Base-by-base conservation (phyloP, 331 rosid species). In the Rhamnella rubrinervis region DNA sequence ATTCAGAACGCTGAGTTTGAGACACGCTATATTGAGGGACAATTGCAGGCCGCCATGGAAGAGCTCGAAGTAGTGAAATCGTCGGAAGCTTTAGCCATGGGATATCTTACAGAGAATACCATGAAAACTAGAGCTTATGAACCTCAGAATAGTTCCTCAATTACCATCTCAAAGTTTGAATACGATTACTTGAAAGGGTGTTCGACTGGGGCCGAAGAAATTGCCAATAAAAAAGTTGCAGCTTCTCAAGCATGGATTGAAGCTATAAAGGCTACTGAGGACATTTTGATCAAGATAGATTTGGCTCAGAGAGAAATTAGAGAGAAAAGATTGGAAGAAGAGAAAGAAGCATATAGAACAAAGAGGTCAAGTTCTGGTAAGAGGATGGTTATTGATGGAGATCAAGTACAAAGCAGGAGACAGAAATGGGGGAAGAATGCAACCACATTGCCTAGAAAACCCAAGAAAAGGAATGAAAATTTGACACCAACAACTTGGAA, bases 201-300 rank as follows among this genome's bases (percentile, higher is more conserved):
- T n/a, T 97, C 97, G 2, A 83, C 84, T 7, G 79, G 67, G 18
- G 97, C 97, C 0, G 83, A 83, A 77, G 93, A 86, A 83, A 65
- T 89, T 77, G 96, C 96, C 14, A 91, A 87, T 56, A 87, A 83
- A 25, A 95, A 95, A 80, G 96, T 91, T 46, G 96, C 88, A 49
- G 97, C 96, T 47, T 86, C 96, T 8, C 75, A 83, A 68, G 97
- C 96, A 59, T 95, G 92, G 99, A 82, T 83, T 66, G 95, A 86
- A 80, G 99, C 96, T 70, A 77, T 95, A 40, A 89, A 84, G 77
- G 99, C 96, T 18, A 91, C 92, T 65, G 96, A 95, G 83, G 99
- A 95, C 75, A 86, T 84, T 67, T 59, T 80, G 74, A 66, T 78
- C 74, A 79, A 80, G 83, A 71, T 77, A 37, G 90, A 89, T 55